Evolutionary conservation across 345 rosid species (phyloP), one percentile per base, ranked within the genome.

Genomic region (Lumnitzera racemosa): DNA sequence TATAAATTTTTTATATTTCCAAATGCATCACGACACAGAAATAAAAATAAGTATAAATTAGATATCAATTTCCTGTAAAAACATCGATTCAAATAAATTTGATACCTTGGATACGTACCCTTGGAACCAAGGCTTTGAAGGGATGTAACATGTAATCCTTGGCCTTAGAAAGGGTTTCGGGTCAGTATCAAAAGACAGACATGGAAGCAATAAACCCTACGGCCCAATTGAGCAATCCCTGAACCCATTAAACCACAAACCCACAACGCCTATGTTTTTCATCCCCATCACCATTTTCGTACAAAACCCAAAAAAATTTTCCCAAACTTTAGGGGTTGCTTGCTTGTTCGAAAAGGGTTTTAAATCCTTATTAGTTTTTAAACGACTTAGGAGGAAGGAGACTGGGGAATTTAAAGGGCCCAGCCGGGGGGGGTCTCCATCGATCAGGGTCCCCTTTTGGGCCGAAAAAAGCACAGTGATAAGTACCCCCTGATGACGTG

Each of bases 201-300:
- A 16, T 67, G 66, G 65, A 89, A 69, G 47, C 98, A 91, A 60
- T 78, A 66, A 64, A 79, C 78, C n/a, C n/a, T 61, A 81, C 81
- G 59, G n/a, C 83, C 96, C 53, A 92, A 85, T 67, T 87, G 96
- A 25, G 98, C 98, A 52, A 92, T 89, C 8, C 98, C 98, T 2
- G 91, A 89, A n/a, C 96, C 96, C 96, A 89, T 92, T 55, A 87
- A 96, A 36, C 98, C 96, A 68, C 86, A 67, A 43, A n/a, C 96
- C 96, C 8, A 92, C 76, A 62, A 87, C 96, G 31, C 83, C 96
- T 2, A 92, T 70, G 43, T 61, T 63, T 80, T 79, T 78, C 4
- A 69, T 66, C 72, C 76, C 81, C 36, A 58, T 78, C 71, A 10
- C 46, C 91, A 70, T 78, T 9, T 61, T 57, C 36, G 7, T 5